Conservation (phyloP, 2,329 filamentous ascomycete genomes). For the Pseudogymnoascus sp. region DNA sequence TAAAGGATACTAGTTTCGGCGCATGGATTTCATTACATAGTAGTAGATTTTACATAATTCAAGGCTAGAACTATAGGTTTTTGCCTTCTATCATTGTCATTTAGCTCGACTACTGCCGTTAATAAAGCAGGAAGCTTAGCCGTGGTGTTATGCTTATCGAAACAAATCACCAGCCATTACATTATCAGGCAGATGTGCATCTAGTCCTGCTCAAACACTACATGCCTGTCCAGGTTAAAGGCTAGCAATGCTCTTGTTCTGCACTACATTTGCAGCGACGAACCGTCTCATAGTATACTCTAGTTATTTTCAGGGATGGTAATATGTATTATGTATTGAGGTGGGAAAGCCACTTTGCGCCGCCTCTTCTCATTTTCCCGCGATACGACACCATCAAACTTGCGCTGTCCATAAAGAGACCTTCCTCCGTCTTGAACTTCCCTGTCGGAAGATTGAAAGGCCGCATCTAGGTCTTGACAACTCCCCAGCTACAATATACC, state of each 20-base stretch:
- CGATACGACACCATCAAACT: background rate
- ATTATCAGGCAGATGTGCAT: too few relatives aligned
- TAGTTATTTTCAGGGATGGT: background rate
- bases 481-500: background rate
- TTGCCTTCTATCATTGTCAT: background rate
- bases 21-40: background rate
- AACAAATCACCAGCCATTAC: too few relatives aligned
- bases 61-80: background rate
- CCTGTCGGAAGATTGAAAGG: background rate
- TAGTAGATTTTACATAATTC: background rate
- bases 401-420: background rate
- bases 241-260: too few relatives aligned
- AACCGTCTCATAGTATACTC: too few relatives aligned
- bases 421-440: background rate
- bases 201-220: too few relatives aligned
- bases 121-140: background rate
- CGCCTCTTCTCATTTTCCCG: background rate
- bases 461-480: background rate
- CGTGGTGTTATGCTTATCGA: background rate
- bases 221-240: too few relatives aligned
- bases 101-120: background rate
- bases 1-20: background rate
- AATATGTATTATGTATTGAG: background rate
- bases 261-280: too few relatives aligned
- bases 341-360: background rate